These are phyloP conservation scores for Saccharomyces hybrid DNA, from an alignment of 1,139 yeast species.

Conservation along the genomic window DNA sequence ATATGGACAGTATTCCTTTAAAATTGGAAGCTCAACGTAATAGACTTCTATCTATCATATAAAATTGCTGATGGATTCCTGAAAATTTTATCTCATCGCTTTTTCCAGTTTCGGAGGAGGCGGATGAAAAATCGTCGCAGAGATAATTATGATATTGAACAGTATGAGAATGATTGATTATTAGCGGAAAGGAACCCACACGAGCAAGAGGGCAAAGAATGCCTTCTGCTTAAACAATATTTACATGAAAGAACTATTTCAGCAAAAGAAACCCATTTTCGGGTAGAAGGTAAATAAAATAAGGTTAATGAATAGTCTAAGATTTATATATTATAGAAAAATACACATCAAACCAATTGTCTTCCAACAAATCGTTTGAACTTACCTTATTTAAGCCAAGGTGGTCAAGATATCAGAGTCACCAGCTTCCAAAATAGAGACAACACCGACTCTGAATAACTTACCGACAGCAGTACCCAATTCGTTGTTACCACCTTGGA, in stretches of 20 bases:
- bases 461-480: constrained; percentile 99
- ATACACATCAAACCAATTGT: neutral
- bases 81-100: neutral
- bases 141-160: neutral
- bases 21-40: neutral
- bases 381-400: constrained; percentile 28
- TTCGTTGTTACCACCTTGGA: constrained; percentile 99
- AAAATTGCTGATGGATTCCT: constrained; percentile 2
- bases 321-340: neutral
- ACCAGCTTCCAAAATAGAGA: constrained; percentile 97
- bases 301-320: neutral
- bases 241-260: neutral
- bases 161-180: neutral
- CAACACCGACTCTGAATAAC: constrained; percentile 99
- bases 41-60: constrained; percentile 5
- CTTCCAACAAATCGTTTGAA: neutral
- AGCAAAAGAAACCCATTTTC: neutral
- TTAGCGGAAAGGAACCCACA: neutral
- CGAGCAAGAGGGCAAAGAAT: neutral
- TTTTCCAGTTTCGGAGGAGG: neutral
- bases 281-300: neutral
- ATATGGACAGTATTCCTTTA: neutral
- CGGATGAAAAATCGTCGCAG: neutral
- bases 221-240: neutral
- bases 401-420: constrained; percentile 89